phyloP scores from a whole-genome alignment of 768 basidiomycete species.

The Collybia sordida region DNA sequence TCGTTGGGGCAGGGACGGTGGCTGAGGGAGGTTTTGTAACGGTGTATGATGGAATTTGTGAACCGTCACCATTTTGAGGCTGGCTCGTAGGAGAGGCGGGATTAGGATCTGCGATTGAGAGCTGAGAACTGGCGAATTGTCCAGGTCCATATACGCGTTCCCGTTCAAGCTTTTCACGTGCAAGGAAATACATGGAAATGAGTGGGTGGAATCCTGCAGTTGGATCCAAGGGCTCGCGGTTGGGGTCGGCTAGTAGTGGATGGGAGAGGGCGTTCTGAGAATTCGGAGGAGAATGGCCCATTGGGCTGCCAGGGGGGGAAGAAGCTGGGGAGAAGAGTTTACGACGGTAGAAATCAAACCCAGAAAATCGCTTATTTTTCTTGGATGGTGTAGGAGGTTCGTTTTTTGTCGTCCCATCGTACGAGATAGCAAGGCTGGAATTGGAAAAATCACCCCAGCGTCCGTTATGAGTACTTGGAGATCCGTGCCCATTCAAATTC shows the following conservation, averaged over 20 bases:
- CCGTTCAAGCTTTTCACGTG: slow-evolving; percentile 92
- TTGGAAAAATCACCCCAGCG: slow-evolving; percentile 62
- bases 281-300: slow-evolving; percentile 55
- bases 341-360: slow-evolving; percentile 90
- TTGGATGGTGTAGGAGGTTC: slow-evolving; percentile 47
- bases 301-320: slow-evolving; percentile 39
- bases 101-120: slow-evolving; percentile 47
- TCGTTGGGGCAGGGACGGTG: slow-evolving; percentile 21
- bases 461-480: slow-evolving; percentile 36
- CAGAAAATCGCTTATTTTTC: slow-evolving; percentile 87
- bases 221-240: slow-evolving; percentile 69
- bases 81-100: slow-evolving; percentile 7
- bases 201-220: slow-evolving; percentile 93
- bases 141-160: slow-evolving; percentile 93
- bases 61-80: background rate
- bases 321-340: slow-evolving; percentile 78
- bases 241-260: slow-evolving; percentile 41
- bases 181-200: slow-evolving; percentile 94
- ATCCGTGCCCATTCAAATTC: slow-evolving; percentile 31
- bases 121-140: slow-evolving; percentile 89
- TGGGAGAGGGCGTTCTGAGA: slow-evolving; percentile 58
- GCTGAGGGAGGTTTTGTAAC: slow-evolving; percentile 11
- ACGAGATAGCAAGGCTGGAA: slow-evolving; percentile 69
- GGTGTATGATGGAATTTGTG: slow-evolving; percentile 7
- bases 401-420: slow-evolving; percentile 48